Base-by-base conservation (phyloP, 2,329 filamentous ascomycete species). In the Epichloe typhina region DNA sequence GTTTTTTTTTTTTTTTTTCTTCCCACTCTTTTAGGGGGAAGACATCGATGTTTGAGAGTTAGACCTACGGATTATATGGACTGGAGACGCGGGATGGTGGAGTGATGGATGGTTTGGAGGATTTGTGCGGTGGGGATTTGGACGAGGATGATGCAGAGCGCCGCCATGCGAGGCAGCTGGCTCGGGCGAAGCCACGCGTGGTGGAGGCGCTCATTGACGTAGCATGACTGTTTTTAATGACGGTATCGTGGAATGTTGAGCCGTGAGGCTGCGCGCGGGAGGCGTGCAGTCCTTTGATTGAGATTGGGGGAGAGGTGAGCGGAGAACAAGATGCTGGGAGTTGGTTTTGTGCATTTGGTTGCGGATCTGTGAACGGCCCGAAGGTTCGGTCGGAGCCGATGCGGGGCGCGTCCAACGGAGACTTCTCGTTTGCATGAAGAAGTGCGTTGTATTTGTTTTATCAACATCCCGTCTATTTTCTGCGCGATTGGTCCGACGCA, bases 41-140 rank as follows among this genome's bases (percentile, higher is more conserved):
- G 26, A 9, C 9, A 31, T 31, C 26, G 26, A 31, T 31, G 8
- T 15, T 12, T 19, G 40, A n/a, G 42, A 4, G 42, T 35, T 45
- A 3, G 38, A 49, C 57, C 38, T 58, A 68, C 65, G 62, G 59
- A 52, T 65, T 66, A 53, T 62, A 64, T 31, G 56, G 55, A 47
- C 52, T 61, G 15, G 57, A 51, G 21, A 60, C 57, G 47, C 57
- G 60, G 33, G 61, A 55, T 26, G 56, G 55, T 41, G 57, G 48
- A 50, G 53, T 15, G 12, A 49, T 21, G 51, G 50, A 50, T 31
- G 53, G 52, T 48, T 57, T 61, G 46, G 54, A 49, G 37, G 54
- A 38, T 5, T 47, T 51, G 26, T 56, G 58, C 40, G 58, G 54
- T 41, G 44, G 33, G 38, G 46, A 6, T 54, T 59, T 56, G 46